Base-by-base conservation (phyloP, 176 grass and related monocot species). In the Coix lacrymajobi region DNA sequence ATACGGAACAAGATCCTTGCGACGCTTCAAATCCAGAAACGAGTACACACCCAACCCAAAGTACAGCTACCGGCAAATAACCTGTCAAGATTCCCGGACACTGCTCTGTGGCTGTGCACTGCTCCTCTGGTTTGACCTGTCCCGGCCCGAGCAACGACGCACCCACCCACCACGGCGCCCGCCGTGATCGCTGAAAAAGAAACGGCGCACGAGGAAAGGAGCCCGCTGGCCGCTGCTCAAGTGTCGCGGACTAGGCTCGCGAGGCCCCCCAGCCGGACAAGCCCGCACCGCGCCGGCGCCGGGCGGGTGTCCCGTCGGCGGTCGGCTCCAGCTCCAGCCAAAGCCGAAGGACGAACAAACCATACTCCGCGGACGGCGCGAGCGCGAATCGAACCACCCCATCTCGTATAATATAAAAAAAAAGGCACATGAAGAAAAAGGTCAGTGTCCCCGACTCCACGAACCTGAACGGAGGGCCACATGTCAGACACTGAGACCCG, bases 61-160 rank as follows among this genome's bases (percentile, higher is more conserved):
- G 48, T 48, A 17, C 16, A 2, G 17, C 4, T 37, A 26, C 79
- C 64, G 22, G 52, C 52, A 71, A 83, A 63, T 60, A 20, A 33
- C 31, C 37, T 68, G 67, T 45, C 20, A 38, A 61, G 81, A 85
- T 81, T 89, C 69, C 34, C 15, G 39, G 62, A 48, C 61, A 45
- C 4, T 36, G 14, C 34, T 48, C 5, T 44, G 25, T 46, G 11
- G 0, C 13, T 32, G 0, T 41, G 33, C 4, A 3, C 22, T 34
- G 45, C 33, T 65, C 15, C 31, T 57, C 52, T 57, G 52, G 52
- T 57, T 24, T 57, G 52, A 11, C 22, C 76, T 62, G 61, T 12
- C 22, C 34, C 34, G 20, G 45, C 69, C 28, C 12, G 60, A 73
- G 52, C 39, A 52, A 51, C 62, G 19, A 25, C 62, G 82, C 82